A percentile compares a stretch with the other conserved stretches of the same genome.
phyloP scores from a whole-genome alignment of 2,329 filamentous ascomycete genomes.

The Daldinia sp. region DNA sequence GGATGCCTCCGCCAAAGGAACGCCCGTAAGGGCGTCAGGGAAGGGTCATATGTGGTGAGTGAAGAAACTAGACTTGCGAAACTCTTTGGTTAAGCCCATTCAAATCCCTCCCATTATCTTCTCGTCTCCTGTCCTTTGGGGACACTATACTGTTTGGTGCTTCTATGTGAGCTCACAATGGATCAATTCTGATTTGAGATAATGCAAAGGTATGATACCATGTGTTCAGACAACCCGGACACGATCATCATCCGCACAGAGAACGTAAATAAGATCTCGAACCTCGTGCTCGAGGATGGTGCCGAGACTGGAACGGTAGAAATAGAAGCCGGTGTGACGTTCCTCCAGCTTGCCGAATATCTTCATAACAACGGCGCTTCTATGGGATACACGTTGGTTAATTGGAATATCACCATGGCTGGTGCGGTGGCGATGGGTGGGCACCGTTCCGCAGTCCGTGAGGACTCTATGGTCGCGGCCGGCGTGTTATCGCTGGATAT shows the following conservation, averaged over 20 bases:
- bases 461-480: constrained; percentile 63
- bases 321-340: constrained; percentile 65
- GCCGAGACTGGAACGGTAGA: constrained; percentile 58
- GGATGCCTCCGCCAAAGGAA: constrained; percentile 54
- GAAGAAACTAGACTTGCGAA: not conserved
- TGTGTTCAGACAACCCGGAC: constrained; percentile 61
- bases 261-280: constrained; percentile 58
- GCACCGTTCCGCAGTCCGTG: constrained; percentile 61
- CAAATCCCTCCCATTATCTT: not conserved
- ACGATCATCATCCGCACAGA: constrained; percentile 64
- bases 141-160: not conserved
- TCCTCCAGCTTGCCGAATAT: constrained; percentile 63
- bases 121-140: not conserved
- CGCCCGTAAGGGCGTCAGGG: constrained; percentile 60
- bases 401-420: constrained; percentile 66
- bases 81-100: constrained; percentile 3
- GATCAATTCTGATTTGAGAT: constrained; percentile 18
- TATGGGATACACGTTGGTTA: constrained; percentile 64
- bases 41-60: constrained; percentile 61
- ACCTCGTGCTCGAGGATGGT: constrained; percentile 56
- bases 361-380: constrained; percentile 60
- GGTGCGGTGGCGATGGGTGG: constrained; percentile 66
- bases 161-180: not conserved
- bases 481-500: constrained; percentile 63
- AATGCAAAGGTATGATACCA: constrained; percentile 62